phyloP scores from a whole-genome alignment of 768 basidiomycete species.

The Candolleomyces aberdarensis region DNA sequence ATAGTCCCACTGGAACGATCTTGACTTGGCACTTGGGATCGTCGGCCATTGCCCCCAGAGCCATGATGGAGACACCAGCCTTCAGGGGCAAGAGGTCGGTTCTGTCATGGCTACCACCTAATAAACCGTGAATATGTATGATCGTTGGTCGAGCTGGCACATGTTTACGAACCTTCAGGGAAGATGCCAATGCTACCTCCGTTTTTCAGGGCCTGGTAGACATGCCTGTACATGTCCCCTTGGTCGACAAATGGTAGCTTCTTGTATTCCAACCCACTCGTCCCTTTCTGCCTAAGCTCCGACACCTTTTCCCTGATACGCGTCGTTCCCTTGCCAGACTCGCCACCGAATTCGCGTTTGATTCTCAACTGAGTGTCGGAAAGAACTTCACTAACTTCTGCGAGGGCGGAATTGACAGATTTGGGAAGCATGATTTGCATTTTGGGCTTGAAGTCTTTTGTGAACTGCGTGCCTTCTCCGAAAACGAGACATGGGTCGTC shows the following conservation, averaged over 20 bases:
- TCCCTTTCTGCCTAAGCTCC: conserved; percentile 54
- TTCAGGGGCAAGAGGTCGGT: conserved; percentile 95
- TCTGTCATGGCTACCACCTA: conserved; percentile 97
- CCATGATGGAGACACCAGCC: conserved; percentile 97
- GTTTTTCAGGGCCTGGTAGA: conserved; percentile 81
- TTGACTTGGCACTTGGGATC: conserved; percentile 84
- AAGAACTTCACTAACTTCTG: conserved; percentile 84
- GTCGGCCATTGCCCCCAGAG: conserved; percentile 94
- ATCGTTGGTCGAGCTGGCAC: neutral
- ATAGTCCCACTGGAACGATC: conserved; percentile 83
- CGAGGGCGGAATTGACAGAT: conserved; percentile 67
- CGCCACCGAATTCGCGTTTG: conserved; percentile 85
- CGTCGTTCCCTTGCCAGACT: conserved; percentile 68
- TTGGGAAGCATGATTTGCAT: conserved; percentile 90
- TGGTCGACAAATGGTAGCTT: conserved; percentile 88
- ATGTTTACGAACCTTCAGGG: conserved; percentile 75
- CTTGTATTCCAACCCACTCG: conserved; percentile 74
- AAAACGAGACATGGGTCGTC: conserved; percentile 79
- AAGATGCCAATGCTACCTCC: conserved; percentile 96
- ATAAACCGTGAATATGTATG: conserved; percentile 1
- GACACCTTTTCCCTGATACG: conserved; percentile 65
- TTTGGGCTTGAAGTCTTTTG: conserved; percentile 63
- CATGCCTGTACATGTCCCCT: conserved; percentile 89
- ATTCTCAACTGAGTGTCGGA: conserved; percentile 83
- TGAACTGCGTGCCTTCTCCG: conserved; percentile 81